These are phyloP conservation scores for Aspergillus proliferans DNA, from an alignment of 2,329 filamentous ascomycete genomes.

Conservation along the genomic window DNA sequence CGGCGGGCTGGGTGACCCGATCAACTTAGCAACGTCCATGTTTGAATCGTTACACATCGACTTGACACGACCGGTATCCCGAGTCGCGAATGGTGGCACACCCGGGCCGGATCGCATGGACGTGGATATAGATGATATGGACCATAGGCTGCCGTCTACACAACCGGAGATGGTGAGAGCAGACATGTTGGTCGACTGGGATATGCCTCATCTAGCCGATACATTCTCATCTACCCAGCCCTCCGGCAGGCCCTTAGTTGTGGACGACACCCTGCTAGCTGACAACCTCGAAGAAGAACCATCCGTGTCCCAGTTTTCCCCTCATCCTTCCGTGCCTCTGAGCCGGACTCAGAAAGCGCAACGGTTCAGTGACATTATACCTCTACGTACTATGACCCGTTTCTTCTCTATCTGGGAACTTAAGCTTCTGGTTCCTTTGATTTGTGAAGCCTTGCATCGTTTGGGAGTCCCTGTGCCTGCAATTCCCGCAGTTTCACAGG, in stretches of 20 bases:
- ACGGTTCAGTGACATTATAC: slow-evolving; percentile 84
- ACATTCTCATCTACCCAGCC: slow-evolving; percentile 43
- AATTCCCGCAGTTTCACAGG: slow-evolving; percentile 40
- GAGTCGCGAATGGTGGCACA: slow-evolving; percentile 31
- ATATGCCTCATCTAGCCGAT: slow-evolving; percentile 57
- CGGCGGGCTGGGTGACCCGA: slow-evolving; percentile 69
- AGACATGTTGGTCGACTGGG: slow-evolving; percentile 81
- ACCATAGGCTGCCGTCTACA: slow-evolving; percentile 63
- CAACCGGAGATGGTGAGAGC: slow-evolving; percentile 74
- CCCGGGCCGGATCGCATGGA: slow-evolving; percentile 58
- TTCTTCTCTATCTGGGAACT: slow-evolving; percentile 83
- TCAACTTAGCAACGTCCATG: slow-evolving; percentile 89
- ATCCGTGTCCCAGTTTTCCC: slow-evolving; percentile 74
- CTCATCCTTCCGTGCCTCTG: slow-evolving; percentile 69
- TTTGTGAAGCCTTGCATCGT: slow-evolving; percentile 74
- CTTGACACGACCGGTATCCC: slow-evolving; percentile 62
- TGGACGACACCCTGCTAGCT: slow-evolving; percentile 34
- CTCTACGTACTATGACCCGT: slow-evolving; percentile 75
- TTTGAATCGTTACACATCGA: slow-evolving; percentile 86
- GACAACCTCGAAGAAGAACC: slow-evolving; percentile 78
- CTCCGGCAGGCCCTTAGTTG: slow-evolving; percentile 27
- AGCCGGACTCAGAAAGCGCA: slow-evolving; percentile 84
- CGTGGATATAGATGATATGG: slow-evolving; percentile 50
- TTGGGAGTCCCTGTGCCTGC: slow-evolving; percentile 69
- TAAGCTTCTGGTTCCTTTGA: slow-evolving; percentile 67